phyloP scores from a whole-genome alignment of 2,329 filamentous ascomycete genomes.

The Talaromyces sp. region DNA sequence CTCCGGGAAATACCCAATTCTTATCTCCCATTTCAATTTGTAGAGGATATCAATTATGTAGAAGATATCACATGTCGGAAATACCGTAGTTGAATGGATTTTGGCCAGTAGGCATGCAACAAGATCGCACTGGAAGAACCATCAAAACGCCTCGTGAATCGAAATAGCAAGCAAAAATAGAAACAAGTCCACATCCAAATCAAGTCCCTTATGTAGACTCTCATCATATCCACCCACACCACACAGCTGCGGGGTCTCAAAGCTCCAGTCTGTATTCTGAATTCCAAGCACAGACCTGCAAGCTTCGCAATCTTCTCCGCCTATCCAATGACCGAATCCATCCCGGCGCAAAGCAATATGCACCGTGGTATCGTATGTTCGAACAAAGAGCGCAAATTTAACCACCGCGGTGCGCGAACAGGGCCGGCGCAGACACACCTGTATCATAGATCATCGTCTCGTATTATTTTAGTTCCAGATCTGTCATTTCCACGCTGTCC shows the following conservation, averaged over 20 bases:
- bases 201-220: background rate
- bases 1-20: background rate
- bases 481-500: constrained; percentile 53
- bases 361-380: no score
- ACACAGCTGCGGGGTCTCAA: background rate
- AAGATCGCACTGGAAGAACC: constrained; percentile 19
- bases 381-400: no score
- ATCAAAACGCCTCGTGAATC: constrained; percentile 24
- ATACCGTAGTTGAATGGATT: constrained; percentile 18
- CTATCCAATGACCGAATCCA: background rate
- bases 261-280: background rate
- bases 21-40: background rate
- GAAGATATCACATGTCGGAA: background rate
- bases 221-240: background rate
- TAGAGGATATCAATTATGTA: no score
- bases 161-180: constrained; percentile 9
- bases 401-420: no score
- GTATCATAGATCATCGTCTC: background rate
- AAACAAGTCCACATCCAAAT: constrained; percentile 5
- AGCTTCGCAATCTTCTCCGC: background rate
- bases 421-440: background rate
- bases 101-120: constrained; percentile 25
- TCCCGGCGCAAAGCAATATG: no score
- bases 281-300: background rate
- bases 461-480: constrained; percentile 41